Base-by-base conservation (phyloP, 495 filamentous ascomycete genomes). In the Jackrogersella multiformis region DNA sequence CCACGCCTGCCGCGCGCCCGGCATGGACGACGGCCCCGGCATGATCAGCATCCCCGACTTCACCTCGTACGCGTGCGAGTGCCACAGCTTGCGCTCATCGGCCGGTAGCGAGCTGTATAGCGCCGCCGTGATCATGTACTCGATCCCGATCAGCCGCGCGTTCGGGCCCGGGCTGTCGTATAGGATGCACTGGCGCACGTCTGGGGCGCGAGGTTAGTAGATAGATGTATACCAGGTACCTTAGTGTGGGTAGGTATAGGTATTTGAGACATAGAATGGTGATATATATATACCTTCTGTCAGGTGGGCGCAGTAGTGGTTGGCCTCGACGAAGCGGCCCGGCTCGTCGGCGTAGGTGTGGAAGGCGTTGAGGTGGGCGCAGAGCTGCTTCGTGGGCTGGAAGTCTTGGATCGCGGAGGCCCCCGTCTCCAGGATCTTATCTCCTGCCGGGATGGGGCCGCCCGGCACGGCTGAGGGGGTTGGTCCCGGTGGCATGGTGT, bases 11-110 rank as follows among this genome's bases (percentile, higher is more conserved):
- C 74, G 66, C 1, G 76, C 76, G 2, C 88, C 88, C 1, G 91
- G 75, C 0, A 70, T 44, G 7, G 72, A 71, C 0, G 76, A 66
- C 0, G 92, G 89, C 6, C 86, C 81, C 0, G 93, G 92, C 92
- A 97, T 91, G 64, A 94, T 82, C 2, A 97, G 82, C 89, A 93
- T 90, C 0, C 93, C 92, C 26, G 85, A 88, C 68, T 95, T 95
- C 8, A 96, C 92, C 70, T 97, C 93, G 75, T 89, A 96, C 26
- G 91, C 90, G 72, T 95, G 91, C 23, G 82, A 84, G 75, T 94
- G 91, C 91, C 91, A 96, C 15, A 92, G 84, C 59, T 84, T 81
- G 10, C 88, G 85, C 77, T 97, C 94, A 8, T 85, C 82, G 0
- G 72, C 4, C 5, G 85, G 80, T 0, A 97, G 86, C 0, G 85